A percentile compares a stretch with the other conserved stretches of the same genome.
Evolutionary conservation across 1,139 yeast species (phyloP).

Genomic region (Casaregolazyma suthepensis): DNA sequence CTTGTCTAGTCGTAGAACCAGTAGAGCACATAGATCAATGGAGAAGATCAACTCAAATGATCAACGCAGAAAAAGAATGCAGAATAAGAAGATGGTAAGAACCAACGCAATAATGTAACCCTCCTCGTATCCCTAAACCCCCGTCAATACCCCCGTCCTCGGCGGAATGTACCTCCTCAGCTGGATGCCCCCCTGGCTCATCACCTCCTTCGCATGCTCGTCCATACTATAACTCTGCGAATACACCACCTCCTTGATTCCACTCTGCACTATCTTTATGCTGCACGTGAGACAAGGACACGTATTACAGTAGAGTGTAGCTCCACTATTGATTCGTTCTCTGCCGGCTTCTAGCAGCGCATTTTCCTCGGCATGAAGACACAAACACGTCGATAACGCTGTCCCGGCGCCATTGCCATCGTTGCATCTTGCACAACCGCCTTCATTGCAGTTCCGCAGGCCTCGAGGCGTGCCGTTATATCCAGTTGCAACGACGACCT

Average conservation of each 20-base stretch:
- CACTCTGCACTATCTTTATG: constrained; percentile 89
- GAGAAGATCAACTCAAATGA: too few relatives aligned
- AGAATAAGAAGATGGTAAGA: too few relatives aligned
- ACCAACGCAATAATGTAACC: too few relatives aligned
- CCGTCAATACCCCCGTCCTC: constrained; percentile 28
- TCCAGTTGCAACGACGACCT: constrained; percentile 89
- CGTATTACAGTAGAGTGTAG: constrained; percentile 83
- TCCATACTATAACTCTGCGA: constrained; percentile 94
- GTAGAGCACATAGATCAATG: not conserved
- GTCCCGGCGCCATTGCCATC: constrained; percentile 55
- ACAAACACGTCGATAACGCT: constrained; percentile 75
- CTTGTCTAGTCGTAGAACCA: not conserved
- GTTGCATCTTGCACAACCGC: constrained; percentile 84
- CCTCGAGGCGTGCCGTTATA: constrained; percentile 96
- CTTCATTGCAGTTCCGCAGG: constrained; percentile 81
- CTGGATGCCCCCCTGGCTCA: constrained; percentile 65
- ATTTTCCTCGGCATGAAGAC: constrained; percentile 96
- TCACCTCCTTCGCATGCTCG: constrained; percentile 57
- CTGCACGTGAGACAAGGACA: constrained; percentile 97
- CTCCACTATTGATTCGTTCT: constrained; percentile 62
- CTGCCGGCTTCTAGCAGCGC: constrained; percentile 93
- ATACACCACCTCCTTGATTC: constrained; percentile 87
- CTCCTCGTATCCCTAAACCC: too few relatives aligned
- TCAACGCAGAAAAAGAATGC: not conserved
- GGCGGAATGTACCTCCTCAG: constrained; percentile 73